Evolutionary conservation across 768 basidiomycete species (phyloP).

Genomic region (Pleurotus giganteus): DNA sequence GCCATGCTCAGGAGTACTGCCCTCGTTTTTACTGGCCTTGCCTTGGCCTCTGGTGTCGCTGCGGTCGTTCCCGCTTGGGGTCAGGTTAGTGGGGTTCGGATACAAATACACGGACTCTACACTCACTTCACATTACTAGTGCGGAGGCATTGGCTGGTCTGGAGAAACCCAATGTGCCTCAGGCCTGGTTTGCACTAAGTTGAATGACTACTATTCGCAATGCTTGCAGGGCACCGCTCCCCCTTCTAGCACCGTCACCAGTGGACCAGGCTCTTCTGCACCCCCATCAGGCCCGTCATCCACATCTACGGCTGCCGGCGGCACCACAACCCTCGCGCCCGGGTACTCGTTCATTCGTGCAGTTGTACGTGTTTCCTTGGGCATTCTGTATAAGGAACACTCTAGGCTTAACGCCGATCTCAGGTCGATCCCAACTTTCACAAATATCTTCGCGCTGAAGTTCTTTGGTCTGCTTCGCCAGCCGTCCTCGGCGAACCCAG

Average conservation of each 20-base stretch:
- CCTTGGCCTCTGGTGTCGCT: slow-evolving; percentile 1
- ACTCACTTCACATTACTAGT: slow-evolving; percentile 29
- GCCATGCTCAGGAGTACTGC: slow-evolving; percentile 3
- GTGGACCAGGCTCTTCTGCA: slow-evolving; percentile 11
- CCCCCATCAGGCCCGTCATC: slow-evolving; percentile 12
- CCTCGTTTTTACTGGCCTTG: neutral
- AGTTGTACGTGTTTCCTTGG: slow-evolving; percentile 34
- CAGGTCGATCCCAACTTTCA: slow-evolving; percentile 61
- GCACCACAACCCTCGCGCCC: slow-evolving; percentile 42
- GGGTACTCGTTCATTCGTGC: slow-evolving; percentile 58
- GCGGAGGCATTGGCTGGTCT: slow-evolving; percentile 51
- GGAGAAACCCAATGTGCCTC: slow-evolving; percentile 48
- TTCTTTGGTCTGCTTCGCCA: slow-evolving; percentile 35
- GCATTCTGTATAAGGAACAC: neutral
- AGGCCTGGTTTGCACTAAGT: slow-evolving; percentile 43
- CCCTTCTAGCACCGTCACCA: slow-evolving; percentile 12
- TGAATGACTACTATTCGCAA: slow-evolving; percentile 46
- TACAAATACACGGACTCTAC: neutral
- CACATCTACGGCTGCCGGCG: slow-evolving; percentile 28
- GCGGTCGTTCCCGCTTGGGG: slow-evolving; percentile 6
- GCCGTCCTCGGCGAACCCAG: slow-evolving; percentile 52
- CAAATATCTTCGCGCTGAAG: slow-evolving; percentile 56
- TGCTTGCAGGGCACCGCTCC: slow-evolving; percentile 28
- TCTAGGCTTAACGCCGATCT: neutral
- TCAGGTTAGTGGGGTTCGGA: neutral